Conservation (phyloP, 176 grass and related monocot genomes). For the Oryza coarctata region DNA sequence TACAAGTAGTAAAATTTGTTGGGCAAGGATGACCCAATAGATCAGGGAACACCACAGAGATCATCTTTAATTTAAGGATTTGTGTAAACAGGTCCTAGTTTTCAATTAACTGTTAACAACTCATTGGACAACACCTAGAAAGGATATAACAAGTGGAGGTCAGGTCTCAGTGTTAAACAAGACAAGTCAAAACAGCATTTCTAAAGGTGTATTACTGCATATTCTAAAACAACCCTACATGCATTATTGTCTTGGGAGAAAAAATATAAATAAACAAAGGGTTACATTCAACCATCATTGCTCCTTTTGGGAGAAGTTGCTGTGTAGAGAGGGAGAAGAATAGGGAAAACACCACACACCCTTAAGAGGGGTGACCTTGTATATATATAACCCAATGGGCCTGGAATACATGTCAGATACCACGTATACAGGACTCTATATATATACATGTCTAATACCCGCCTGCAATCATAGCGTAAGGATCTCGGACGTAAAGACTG, state of each 20-base stretch:
- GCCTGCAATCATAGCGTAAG: too few relatives aligned
- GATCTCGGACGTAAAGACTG: too few relatives aligned
- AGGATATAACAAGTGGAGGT: not conserved
- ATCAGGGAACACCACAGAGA: not conserved
- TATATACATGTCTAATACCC: too few relatives aligned
- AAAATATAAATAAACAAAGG: not conserved
- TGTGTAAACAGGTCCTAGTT: not conserved
- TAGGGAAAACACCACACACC: too few relatives aligned
- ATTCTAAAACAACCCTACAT: not conserved
- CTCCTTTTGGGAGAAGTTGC: not conserved
- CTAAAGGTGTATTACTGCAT: not conserved
- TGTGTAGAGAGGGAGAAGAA: too few relatives aligned
- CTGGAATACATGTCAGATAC: too few relatives aligned
- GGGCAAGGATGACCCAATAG: not conserved
- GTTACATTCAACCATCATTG: not conserved
- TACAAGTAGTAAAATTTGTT: not conserved
- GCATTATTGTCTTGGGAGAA: not conserved
- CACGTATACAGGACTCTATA: too few relatives aligned
- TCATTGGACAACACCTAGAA: not conserved
- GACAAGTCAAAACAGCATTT: not conserved
- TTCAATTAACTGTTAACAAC: constrained; percentile 12
- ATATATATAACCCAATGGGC: too few relatives aligned
- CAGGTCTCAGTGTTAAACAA: not conserved
- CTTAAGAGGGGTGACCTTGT: too few relatives aligned
- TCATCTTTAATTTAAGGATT: constrained; percentile 1